Percentiles rank a stretch among this genome's conserved stretches.
Evolutionary conservation across 768 basidiomycete species (phyloP).

Genomic region (Mycena galericulata): DNA sequence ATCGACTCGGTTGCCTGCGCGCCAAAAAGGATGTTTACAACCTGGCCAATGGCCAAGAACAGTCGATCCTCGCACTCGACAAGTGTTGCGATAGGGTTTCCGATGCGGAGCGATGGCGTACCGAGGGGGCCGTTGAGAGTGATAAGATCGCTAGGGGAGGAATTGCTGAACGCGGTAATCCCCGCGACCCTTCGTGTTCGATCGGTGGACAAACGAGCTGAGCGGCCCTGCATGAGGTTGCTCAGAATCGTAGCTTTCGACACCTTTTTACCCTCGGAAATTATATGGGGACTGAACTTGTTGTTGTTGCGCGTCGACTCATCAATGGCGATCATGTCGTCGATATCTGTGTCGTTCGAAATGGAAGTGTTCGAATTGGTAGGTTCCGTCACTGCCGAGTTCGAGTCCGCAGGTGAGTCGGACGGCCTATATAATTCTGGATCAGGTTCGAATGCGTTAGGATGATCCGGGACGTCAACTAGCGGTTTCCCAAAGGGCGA

Average conservation of each 20-base stretch:
- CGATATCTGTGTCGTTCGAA: background rate
- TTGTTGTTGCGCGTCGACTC: background rate
- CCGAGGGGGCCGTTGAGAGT: background rate
- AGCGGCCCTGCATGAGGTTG: background rate
- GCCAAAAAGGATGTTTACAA: background rate
- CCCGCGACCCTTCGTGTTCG: background rate
- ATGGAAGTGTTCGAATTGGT: too few relatives aligned
- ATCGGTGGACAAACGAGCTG: background rate
- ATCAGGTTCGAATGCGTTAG: background rate
- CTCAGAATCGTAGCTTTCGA: background rate
- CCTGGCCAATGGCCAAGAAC: background rate
- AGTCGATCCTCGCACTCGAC: background rate
- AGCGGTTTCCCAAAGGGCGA: background rate
- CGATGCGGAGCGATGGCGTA: background rate
- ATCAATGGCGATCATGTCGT: conserved; percentile 1
- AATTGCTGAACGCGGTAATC: background rate
- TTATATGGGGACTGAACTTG: background rate
- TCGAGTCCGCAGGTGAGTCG: background rate
- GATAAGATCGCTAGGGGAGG: background rate
- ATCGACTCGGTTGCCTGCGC: background rate
- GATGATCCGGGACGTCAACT: background rate
- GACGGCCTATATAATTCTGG: background rate
- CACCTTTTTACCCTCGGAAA: background rate
- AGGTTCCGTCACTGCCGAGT: background rate
- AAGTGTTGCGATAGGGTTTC: background rate